Percentiles rank a stretch among this genome's conserved stretches.
phyloP scores from a whole-genome alignment of 495 filamentous ascomycete species.

The Cercophora newfieldiana region DNA sequence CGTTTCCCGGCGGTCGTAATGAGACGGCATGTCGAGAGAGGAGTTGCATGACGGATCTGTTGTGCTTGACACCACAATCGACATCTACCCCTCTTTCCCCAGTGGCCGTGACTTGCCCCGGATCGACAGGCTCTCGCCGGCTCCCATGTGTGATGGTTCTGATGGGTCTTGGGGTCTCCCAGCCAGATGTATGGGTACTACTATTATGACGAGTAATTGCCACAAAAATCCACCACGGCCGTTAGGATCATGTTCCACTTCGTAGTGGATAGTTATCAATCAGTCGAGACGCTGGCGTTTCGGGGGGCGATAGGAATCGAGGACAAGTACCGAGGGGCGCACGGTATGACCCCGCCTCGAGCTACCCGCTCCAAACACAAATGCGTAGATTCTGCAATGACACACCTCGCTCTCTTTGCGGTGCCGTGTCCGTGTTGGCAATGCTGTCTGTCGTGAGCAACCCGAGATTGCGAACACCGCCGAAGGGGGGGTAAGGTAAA shows the following conservation, averaged over 20 bases:
- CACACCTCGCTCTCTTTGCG: neutral
- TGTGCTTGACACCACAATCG: neutral
- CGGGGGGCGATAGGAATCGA: neutral
- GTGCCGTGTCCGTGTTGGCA: neutral
- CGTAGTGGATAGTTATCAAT: neutral
- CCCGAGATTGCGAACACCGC: conserved; percentile 7
- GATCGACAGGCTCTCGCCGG: neutral
- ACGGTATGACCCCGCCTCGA: conserved; percentile 2
- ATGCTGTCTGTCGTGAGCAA: neutral
- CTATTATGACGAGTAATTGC: no score
- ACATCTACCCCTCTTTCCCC: conserved; percentile 6
- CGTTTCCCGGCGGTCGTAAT: neutral
- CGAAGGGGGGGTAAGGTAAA: neutral
- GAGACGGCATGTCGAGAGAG: neutral
- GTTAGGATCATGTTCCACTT: neutral
- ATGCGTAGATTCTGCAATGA: conserved; percentile 7
- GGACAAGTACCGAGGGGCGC: conserved; percentile 3
- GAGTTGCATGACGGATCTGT: neutral
- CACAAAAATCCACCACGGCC: neutral
- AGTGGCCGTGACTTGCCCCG: neutral
- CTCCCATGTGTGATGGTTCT: neutral
- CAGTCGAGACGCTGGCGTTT: neutral
- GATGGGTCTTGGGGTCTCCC: no score
- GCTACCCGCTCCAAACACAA: neutral
- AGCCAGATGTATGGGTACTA: no score